These are phyloP conservation scores for Paracorniculantispora psalliotae DNA, from an alignment of 2,329 filamentous ascomycete species.

Conservation along the genomic window DNA sequence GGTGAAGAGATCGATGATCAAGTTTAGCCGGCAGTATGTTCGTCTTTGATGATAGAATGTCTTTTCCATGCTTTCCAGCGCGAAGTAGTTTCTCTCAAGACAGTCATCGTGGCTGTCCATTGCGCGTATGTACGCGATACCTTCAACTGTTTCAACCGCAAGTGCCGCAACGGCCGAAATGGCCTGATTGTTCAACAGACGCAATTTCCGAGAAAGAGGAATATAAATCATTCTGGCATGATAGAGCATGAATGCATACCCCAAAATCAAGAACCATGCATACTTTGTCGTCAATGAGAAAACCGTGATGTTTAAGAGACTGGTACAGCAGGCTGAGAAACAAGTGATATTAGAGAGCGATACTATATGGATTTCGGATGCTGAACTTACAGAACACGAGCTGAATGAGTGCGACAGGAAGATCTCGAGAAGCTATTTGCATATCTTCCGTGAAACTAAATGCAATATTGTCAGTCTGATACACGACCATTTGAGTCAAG, in stretches of 20 bases:
- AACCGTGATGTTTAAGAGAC: slow-evolving; percentile 17
- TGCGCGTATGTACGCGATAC: slow-evolving; percentile 21
- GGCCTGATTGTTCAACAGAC: slow-evolving; percentile 49
- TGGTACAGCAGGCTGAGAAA: too few relatives aligned
- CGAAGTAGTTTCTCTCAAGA: slow-evolving; percentile 35
- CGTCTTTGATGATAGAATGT: slow-evolving; percentile 34
- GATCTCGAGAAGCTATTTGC: not conserved
- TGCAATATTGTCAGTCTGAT: not conserved
- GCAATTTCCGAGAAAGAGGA: slow-evolving; percentile 49
- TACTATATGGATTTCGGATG: too few relatives aligned
- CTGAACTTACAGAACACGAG: not conserved
- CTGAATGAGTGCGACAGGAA: not conserved
- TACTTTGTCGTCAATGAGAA: slow-evolving; percentile 36
- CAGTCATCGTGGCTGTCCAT: slow-evolving; percentile 24
- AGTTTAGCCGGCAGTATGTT: slow-evolving; percentile 40
- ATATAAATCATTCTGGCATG: slow-evolving; percentile 25
- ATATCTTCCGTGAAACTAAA: not conserved
- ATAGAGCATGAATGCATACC: slow-evolving; percentile 17
- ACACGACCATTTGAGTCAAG: not conserved
- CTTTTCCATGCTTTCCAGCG: slow-evolving; percentile 30
- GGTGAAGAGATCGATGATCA: slow-evolving; percentile 33
- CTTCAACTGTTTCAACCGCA: slow-evolving; percentile 31
- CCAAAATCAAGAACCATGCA: slow-evolving; percentile 39
- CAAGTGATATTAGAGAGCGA: too few relatives aligned
- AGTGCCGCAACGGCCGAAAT: slow-evolving; percentile 39